These are phyloP conservation scores for Cyberlindnera americana DNA, from an alignment of 805 yeast species.

Conservation along the genomic window DNA sequence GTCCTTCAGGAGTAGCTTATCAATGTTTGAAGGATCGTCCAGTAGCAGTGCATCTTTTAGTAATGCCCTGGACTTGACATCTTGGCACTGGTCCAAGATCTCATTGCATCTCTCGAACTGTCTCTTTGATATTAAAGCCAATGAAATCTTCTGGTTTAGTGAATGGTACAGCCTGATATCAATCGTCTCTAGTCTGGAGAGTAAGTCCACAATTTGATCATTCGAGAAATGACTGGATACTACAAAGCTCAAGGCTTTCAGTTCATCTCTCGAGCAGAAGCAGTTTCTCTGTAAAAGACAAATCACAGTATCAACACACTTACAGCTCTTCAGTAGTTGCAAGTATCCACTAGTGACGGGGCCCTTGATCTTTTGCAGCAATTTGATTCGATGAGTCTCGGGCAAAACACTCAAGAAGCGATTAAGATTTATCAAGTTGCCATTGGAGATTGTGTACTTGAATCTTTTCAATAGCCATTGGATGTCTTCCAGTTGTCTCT, in stretches of 20 bases:
- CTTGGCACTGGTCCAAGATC: conserved; percentile 2
- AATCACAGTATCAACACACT: conserved; percentile 1
- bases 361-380: conserved; percentile 84
- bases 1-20: conserved; percentile 1
- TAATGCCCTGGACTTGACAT: conserved; percentile 5
- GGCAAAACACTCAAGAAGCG: conserved; percentile 6
- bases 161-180: conserved; percentile 6
- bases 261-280: conserved; percentile 6
- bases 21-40: conserved; percentile 2
- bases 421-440: conserved; percentile 3
- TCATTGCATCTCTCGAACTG: neutral
- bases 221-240: conserved; percentile 3
- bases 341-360: conserved; percentile 36
- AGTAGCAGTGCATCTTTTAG: conserved; percentile 6
- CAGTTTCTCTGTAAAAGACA: neutral
- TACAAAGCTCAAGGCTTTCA: conserved; percentile 3
- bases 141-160: conserved; percentile 11
- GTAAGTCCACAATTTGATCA: conserved; percentile 6
- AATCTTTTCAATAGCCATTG: conserved; percentile 10
- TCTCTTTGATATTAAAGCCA: conserved; percentile 1
- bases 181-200: neutral
- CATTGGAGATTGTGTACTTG: conserved; percentile 8
- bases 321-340: conserved; percentile 2
- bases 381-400: conserved; percentile 65
- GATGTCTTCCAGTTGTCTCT: conserved; percentile 1